These are phyloP conservation scores for Trichophyton benhamiae DNA, from an alignment of 2,329 filamentous ascomycete genomes.

Conservation along the genomic window DNA sequence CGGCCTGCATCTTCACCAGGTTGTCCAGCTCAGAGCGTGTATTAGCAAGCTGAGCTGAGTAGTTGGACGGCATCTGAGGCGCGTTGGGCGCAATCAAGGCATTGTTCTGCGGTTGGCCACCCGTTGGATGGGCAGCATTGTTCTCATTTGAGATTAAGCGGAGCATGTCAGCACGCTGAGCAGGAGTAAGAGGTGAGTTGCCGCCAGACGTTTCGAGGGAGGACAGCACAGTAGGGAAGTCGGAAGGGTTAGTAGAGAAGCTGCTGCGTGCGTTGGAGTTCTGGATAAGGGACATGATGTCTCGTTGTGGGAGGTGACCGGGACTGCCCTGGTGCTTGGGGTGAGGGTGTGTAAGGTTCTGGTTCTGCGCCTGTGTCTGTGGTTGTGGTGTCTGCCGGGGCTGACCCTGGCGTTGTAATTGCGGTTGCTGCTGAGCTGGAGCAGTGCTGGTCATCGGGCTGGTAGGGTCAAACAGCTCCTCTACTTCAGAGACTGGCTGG, in stretches of 20 bases:
- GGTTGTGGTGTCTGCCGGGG: background rate
- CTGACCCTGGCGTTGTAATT: background rate
- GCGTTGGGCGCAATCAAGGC: conserved; percentile 45
- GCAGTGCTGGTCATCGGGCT: conserved; percentile 19
- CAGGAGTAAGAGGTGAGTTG: conserved; percentile 32
- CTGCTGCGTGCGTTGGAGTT: conserved; percentile 35
- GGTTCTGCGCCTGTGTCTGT: background rate
- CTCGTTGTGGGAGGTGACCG: conserved; percentile 23
- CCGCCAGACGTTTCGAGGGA: conserved; percentile 33
- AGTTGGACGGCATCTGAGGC: conserved; percentile 42
- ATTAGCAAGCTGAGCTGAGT: conserved; percentile 42
- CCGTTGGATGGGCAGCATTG: conserved; percentile 30
- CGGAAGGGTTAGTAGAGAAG: conserved; percentile 26
- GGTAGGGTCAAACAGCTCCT: conserved; percentile 33
- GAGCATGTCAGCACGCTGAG: conserved; percentile 37
- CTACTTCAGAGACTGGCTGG: conserved; percentile 22
- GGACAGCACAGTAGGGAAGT: conserved; percentile 36
- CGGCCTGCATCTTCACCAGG: conserved; percentile 63
- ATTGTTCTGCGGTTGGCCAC: conserved; percentile 36
- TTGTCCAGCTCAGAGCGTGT: conserved; percentile 67
- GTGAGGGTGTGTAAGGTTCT: conserved; percentile 6
- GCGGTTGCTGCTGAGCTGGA: conserved; percentile 7
- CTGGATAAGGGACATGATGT: conserved; percentile 39
- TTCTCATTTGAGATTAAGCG: conserved; percentile 37
- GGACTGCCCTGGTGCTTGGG: conserved; percentile 9